Evolutionary conservation across 2,329 filamentous ascomycete species (phyloP), one percentile per base, ranked within the genome.

Genomic region (Neonectria hederae): DNA sequence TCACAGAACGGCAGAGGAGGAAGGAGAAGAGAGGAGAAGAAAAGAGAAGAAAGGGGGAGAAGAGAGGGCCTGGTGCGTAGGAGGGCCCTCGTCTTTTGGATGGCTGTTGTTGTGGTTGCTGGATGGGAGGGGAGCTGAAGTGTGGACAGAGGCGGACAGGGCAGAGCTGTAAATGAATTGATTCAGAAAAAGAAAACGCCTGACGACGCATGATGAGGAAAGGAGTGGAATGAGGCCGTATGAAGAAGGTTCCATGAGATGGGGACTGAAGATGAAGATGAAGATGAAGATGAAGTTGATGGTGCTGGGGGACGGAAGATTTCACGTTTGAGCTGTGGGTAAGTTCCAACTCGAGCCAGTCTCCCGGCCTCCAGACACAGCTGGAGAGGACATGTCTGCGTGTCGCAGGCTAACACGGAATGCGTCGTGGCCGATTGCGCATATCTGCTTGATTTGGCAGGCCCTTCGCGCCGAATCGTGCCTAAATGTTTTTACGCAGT

Each of bases 331-430:
- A 17, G 5, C 17, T 58, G 56, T 60, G 61, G 19, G 65, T 65
- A 63, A 57, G 59, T 51, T 17, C 19, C 35, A 51, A 55, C 46
- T 63, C 22, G 13, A 24, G 10, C 5, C 10, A 24, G 6, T 4
- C 22, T 24, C 22, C 21, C 22, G 13, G 9, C 21, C 8, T 19
- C 26, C 35, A 38, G 35, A 38, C 14, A 17, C 30, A 13, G 10
- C 14, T 38, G 6, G 35, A n/a, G 35, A 14, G 90, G 89, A 0
- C 77, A 83, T 3, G 87, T 93, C 1, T 80, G 81, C 24, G 79
- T 89, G 0, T 84, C 83, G 1, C 94, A 92, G 69, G 89, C 86
- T 1, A 93, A 94, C 66, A 73, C 84, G 0, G 38, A 61, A 0
- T 92, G 89, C 64, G 81, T 92, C 5, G 75, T 78, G 2, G 22